These are phyloP conservation scores for Geranium rotundifolium DNA, from an alignment of 345 rosid species.

Conservation along the genomic window DNA sequence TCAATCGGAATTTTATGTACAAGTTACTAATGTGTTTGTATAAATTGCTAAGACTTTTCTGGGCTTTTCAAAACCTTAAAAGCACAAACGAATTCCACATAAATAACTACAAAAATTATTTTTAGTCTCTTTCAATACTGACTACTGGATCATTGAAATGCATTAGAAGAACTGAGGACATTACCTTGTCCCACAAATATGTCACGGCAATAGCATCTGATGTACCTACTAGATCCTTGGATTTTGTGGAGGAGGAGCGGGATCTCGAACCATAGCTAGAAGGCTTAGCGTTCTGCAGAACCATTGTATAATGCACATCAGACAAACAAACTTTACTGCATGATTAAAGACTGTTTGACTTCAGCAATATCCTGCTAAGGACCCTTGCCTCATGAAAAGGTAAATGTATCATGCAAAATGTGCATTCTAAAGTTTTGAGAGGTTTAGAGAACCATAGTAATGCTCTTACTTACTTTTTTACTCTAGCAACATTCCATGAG, in stretches of 20 bases:
- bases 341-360: background rate
- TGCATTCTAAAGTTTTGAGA: background rate
- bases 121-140: no score
- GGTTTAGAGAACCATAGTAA: background rate
- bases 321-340: background rate
- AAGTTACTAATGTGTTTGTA: no score
- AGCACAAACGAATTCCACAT: no score
- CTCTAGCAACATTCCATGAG: background rate
- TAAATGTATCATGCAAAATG: background rate
- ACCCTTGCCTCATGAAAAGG: background rate
- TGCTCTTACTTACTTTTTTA: background rate
- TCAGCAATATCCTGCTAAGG: background rate
- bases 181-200: conserved; percentile 72
- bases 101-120: no score
- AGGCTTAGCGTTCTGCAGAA: conserved; percentile 41
- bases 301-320: conserved; percentile 5
- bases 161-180: conserved; percentile 3
- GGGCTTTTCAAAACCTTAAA: no score
- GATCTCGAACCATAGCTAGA: conserved; percentile 57
- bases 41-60: no score
- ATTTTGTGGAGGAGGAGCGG: conserved; percentile 30
- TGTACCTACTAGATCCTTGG: conserved; percentile 26
- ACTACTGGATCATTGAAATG: background rate
- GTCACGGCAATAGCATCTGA: conserved; percentile 29
- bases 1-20: no score